Evolutionary conservation across 331 rosid genomes (phyloP), one percentile per base, ranked within the genome.

Genomic region (Spiraea crenata): DNA sequence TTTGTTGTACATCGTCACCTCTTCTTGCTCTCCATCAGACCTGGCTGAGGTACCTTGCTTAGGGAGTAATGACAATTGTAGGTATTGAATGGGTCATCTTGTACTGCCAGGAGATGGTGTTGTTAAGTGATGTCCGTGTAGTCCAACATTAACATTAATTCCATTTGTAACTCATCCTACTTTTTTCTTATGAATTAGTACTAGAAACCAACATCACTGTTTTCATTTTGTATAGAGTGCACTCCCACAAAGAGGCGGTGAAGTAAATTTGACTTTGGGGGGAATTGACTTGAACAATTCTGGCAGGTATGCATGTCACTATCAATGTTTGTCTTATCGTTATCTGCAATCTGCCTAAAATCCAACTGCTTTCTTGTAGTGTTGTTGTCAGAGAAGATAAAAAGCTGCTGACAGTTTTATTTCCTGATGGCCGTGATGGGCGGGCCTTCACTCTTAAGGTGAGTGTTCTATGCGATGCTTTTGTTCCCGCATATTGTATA

Each of bases 351-450:
- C 52, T 73, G 31, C 60, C 77, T 78, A 70, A 40, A 34, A 72
- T 74, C 75, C 70, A 74, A 38, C 58, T 63, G 70, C 64, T 65
- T 80, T 82, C 74, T 72, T 84, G 74, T 81, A 95, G 98, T 75
- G 98, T 95, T 69, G 98, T 95, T 64, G 98, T 95, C 74, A 87
- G 99, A 82, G 99, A 95, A 88, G 99, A 95, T 85, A 95, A 95
- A 85, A 95, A 89, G 77, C 86, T 95, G 70, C 89, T 95, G 76
- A 95, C 99, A 1, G 99, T 95, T 73, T 83, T 95, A 75, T 95
- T 95, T 86, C 99, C 99, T 47, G 99, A 95, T 82, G 99, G 99
- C 67, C 96, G 99, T 51, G 98, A 95, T 82, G 99, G 99, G 55
- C 86, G 99, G 63, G 99, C 99, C 3, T 95, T 95, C 83, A 95